Base-by-base conservation (phyloP, 768 basidiomycete species). In the Lyophyllum decastes region DNA sequence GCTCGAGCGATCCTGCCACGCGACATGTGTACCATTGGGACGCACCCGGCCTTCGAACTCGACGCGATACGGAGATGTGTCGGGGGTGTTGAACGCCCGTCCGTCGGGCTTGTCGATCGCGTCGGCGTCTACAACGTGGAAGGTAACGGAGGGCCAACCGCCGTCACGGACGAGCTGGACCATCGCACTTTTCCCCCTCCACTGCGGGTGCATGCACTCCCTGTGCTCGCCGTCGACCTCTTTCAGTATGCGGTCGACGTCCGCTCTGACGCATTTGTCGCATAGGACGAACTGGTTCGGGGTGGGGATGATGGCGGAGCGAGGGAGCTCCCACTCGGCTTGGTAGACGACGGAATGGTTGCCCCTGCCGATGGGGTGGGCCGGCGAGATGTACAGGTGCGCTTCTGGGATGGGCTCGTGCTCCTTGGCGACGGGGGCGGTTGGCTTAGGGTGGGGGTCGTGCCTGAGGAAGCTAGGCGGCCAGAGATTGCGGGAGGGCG, bases 301-400 rank as follows among this genome's bases (percentile, higher is more conserved):
- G 48, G 35, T 4, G 58, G 57, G 54, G n/a, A 56, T 10, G 47
- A 61, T 21, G 10, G 52, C 41, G 22, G 60, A 46, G 27, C 63
- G 58, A 1, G 63, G 60, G 7, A 64, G 54, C 53, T 61, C 63
- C 73, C 79, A 79, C 53, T 83, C 80, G 6, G 76, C 82, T 40
- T 72, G 64, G 61, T 82, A 81, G 0, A 84, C 82, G 33, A 68
- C 46, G 0, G 86, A 87, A 62, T 88, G 86, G 61, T 82, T 62
- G 0, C 87, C 85, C 0, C 14, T 0, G 4, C 84, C 86, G 7
- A 76, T 58, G 19, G 19, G 46, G 33, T 74, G 62, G 0, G 43
- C 35, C 0, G 77, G 74, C 1, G 76, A 75, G 52, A 87, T 58
- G 54, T 83, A 82, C n/a, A 86, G 70, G 63, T 86, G 82, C 0